These are phyloP conservation scores for Gamarada debralockiae DNA, from an alignment of 495 filamentous ascomycete genomes.

Conservation along the genomic window DNA sequence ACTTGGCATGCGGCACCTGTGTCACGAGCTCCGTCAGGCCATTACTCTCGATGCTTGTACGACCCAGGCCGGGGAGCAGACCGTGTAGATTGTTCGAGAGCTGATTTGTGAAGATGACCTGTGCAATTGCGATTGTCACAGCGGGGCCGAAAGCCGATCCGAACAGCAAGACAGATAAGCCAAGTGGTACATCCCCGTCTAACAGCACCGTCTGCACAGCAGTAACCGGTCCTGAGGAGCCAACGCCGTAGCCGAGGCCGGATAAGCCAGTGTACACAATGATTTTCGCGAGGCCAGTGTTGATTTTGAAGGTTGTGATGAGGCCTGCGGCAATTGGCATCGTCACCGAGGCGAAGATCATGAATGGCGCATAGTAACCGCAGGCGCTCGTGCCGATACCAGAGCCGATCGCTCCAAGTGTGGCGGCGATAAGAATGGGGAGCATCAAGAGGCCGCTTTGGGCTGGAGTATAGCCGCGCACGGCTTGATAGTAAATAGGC, in stretches of 20 bases:
- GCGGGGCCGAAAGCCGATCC: constrained; percentile 56
- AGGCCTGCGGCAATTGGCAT: constrained; percentile 58
- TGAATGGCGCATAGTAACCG: constrained; percentile 65
- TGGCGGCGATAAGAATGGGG: constrained; percentile 43
- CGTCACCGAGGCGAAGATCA: constrained; percentile 45
- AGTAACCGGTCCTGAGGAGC: constrained; percentile 60
- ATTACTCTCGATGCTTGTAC: constrained; percentile 3
- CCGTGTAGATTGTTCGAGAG: constrained; percentile 38
- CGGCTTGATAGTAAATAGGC: constrained; percentile 8
- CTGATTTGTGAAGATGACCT: constrained; percentile 57
- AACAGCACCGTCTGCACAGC: constrained; percentile 52
- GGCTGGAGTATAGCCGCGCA: constrained; percentile 40
- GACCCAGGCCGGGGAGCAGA: constrained; percentile 36
- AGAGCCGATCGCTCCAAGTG: constrained; percentile 34
- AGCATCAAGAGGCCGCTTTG: constrained; percentile 68
- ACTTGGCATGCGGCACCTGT: no score
- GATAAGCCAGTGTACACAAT: constrained; percentile 64
- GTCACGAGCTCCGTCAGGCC: background rate
- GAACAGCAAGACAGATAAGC: constrained; percentile 56
- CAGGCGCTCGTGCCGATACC: constrained; percentile 47
- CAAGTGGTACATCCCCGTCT: constrained; percentile 50
- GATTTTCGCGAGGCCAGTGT: constrained; percentile 51
- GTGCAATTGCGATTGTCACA: constrained; percentile 55
- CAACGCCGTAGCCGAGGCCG: constrained; percentile 63
- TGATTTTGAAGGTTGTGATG: constrained; percentile 50